Evolutionary conservation across 805 yeast species (phyloP).

Genomic region (Sugiyamaella americana): DNA sequence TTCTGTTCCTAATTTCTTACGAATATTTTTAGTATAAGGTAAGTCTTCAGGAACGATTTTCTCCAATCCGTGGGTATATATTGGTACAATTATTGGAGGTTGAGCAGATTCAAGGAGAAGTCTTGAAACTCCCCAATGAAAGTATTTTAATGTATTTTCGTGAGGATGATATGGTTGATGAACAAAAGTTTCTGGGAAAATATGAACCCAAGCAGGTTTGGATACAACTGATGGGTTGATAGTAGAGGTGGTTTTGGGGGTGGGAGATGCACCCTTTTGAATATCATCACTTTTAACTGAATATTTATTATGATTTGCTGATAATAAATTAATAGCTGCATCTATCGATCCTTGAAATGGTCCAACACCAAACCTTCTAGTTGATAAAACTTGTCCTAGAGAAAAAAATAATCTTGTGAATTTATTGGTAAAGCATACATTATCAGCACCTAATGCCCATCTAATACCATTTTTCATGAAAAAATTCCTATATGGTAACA

Average conservation of each 20-base stretch:
- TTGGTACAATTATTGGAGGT: slow-evolving; percentile 83
- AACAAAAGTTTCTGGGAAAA: slow-evolving; percentile 93
- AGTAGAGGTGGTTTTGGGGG: background rate
- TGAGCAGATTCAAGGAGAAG: slow-evolving; percentile 73
- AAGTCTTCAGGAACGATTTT: slow-evolving; percentile 72
- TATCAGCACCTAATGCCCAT: slow-evolving; percentile 94
- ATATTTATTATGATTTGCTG: slow-evolving; percentile 25
- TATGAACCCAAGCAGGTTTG: slow-evolving; percentile 65
- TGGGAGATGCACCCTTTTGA: background rate
- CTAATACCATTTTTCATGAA: slow-evolving; percentile 60
- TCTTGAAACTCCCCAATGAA: slow-evolving; percentile 92
- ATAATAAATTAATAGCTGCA: slow-evolving; percentile 71
- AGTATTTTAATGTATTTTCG: slow-evolving; percentile 83
- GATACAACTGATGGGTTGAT: background rate
- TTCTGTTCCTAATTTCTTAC: slow-evolving; percentile 59
- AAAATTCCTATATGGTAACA: slow-evolving; percentile 66
- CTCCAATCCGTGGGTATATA: slow-evolving; percentile 81
- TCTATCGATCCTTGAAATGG: slow-evolving; percentile 89
- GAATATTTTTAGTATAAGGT: slow-evolving; percentile 40
- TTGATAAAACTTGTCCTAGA: slow-evolving; percentile 81
- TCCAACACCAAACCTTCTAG: slow-evolving; percentile 85
- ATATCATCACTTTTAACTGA: slow-evolving; percentile 1
- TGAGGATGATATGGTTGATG: slow-evolving; percentile 65
- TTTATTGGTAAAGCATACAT: slow-evolving; percentile 60
- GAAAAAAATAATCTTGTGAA: slow-evolving; percentile 53